Conservation (phyloP, 768 basidiomycete species). For the Lyophyllum shimeji region DNA sequence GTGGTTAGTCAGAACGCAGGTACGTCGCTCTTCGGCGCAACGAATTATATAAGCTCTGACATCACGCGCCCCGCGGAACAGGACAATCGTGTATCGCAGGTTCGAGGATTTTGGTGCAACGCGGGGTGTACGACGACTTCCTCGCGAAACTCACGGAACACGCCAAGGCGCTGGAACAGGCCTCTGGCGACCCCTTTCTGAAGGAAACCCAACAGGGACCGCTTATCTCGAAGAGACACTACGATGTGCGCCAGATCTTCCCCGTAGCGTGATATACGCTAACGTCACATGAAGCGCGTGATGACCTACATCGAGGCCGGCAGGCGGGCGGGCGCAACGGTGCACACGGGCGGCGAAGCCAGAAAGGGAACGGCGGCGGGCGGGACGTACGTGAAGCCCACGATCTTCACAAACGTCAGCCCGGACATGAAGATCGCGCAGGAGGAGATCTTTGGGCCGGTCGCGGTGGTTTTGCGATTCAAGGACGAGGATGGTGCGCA, state of each 20-base stretch:
- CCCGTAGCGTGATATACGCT: not conserved
- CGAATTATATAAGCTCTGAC: not conserved
- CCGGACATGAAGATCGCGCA: constrained; percentile 66
- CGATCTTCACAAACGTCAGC: constrained; percentile 62
- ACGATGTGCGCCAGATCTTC: constrained; percentile 45
- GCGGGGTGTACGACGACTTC: constrained; percentile 77
- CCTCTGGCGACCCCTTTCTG: constrained; percentile 65
- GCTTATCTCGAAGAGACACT: constrained; percentile 67
- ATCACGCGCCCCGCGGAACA: not conserved
- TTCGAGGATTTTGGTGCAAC: constrained; percentile 81
- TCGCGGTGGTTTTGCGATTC: constrained; percentile 71
- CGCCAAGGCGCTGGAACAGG: constrained; percentile 42
- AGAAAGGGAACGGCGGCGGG: constrained; percentile 49
- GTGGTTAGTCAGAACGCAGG: constrained; percentile 27
- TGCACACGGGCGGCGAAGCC: constrained; percentile 62
- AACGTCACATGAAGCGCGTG: constrained; percentile 45
- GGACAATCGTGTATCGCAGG: constrained; percentile 81
- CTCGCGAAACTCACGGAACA: constrained; percentile 52
- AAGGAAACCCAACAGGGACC: constrained; percentile 63
- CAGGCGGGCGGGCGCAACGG: constrained; percentile 61
- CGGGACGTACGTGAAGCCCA: constrained; percentile 69
- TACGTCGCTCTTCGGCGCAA: not conserved
- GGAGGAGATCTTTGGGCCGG: constrained; percentile 79
- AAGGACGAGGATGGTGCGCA: constrained; percentile 41
- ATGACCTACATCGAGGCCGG: constrained; percentile 73